phyloP scores from a whole-genome alignment of 1,284 basidiomycete genomes.

The Tranzscheliella williamsii region DNA sequence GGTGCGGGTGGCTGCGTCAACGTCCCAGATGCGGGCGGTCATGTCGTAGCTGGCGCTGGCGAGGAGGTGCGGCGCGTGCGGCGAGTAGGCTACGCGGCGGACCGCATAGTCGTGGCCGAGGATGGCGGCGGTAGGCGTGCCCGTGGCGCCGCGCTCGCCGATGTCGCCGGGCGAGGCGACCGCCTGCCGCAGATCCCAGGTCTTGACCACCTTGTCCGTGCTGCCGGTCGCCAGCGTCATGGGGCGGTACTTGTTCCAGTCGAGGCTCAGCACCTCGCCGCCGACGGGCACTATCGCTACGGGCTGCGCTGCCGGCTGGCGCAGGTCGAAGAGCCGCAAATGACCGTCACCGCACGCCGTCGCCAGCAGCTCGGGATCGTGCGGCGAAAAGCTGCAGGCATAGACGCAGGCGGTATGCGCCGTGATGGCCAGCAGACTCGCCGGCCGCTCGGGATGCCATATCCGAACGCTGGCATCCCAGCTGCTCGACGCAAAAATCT shows the following conservation, averaged over 20 bases:
- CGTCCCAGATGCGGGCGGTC: constrained; percentile 80
- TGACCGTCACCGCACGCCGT: constrained; percentile 76
- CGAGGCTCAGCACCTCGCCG: constrained; percentile 69
- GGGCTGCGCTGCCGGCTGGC: constrained; percentile 19
- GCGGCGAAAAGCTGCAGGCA: constrained; percentile 85
- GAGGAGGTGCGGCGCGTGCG: constrained; percentile 74
- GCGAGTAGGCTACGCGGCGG: constrained; percentile 63
- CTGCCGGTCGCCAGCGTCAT: constrained; percentile 77
- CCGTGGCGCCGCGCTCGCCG: constrained; percentile 6
- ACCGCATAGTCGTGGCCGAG: constrained; percentile 65
- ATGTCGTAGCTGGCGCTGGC: constrained; percentile 92
- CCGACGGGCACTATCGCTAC: constrained; percentile 42
- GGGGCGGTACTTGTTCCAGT: constrained; percentile 91
- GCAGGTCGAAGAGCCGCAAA: constrained; percentile 50
- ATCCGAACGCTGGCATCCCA: constrained; percentile 92
- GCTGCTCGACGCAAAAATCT: constrained; percentile 76
- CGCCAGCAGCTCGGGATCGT: constrained; percentile 77
- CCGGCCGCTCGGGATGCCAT: constrained; percentile 80
- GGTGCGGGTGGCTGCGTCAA: constrained; percentile 31
- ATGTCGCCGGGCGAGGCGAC: not conserved
- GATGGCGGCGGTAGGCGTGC: constrained; percentile 35
- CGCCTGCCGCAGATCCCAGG: constrained; percentile 71
- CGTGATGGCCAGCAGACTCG: constrained; percentile 77
- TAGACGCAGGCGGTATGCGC: constrained; percentile 85
- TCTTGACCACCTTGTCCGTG: constrained; percentile 76